Evolutionary conservation across 768 basidiomycete genomes (phyloP).

Genomic region (Pulveroboletus sp.): DNA sequence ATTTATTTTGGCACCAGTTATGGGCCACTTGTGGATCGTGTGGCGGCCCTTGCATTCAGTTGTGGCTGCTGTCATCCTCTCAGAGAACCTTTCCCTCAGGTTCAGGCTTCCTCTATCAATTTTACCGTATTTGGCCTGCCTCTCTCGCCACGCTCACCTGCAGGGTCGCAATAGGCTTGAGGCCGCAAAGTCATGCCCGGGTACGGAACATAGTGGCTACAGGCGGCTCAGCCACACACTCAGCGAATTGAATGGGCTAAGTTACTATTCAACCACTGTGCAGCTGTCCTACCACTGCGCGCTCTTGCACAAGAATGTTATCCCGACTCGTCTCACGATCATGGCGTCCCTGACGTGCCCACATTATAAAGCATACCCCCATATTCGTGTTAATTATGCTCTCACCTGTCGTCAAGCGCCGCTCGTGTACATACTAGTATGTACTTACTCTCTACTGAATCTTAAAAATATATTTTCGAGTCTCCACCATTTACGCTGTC

Average conservation of each 20-base stretch:
- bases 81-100: background rate
- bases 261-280: background rate
- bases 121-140: constrained; percentile 11
- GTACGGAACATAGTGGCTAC: constrained; percentile 10
- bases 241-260: background rate
- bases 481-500: background rate
- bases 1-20: constrained; percentile 5
- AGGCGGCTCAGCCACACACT: constrained; percentile 3
- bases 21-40: constrained; percentile 10
- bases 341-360: constrained; percentile 5
- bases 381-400: constrained; percentile 8
- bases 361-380: background rate
- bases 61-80: constrained; percentile 16
- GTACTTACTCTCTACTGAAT: constrained; percentile 5
- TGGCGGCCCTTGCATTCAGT: constrained; percentile 12
- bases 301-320: background rate
- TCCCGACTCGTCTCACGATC: background rate
- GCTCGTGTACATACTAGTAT: background rate
- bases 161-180: constrained; percentile 2
- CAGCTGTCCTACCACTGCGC: background rate
- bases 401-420: constrained; percentile 9
- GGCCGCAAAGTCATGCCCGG: constrained; percentile 16
- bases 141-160: constrained; percentile 2
- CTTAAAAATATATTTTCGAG: background rate
- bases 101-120: constrained; percentile 6